phyloP scores from a whole-genome alignment of 2,329 filamentous ascomycete genomes.

The Apiospora saccharicola region DNA sequence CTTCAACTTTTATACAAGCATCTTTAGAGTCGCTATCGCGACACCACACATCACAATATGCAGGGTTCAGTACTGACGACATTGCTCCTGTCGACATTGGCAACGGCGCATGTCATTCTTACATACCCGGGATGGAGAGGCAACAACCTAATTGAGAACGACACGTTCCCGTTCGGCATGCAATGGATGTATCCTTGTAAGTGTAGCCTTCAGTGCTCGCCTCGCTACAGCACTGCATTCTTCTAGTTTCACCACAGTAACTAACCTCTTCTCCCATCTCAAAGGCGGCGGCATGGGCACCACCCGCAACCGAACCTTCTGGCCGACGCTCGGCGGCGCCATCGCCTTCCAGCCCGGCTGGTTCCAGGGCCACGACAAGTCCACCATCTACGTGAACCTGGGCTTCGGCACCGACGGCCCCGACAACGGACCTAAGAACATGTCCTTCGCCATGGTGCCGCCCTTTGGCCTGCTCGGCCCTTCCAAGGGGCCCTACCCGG shows the following conservation, averaged over 20 bases:
- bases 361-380: constrained; percentile 87
- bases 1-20: not conserved
- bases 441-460: constrained; percentile 82
- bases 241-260: not conserved
- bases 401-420: constrained; percentile 74
- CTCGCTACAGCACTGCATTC: not conserved
- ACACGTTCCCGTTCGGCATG: constrained; percentile 85
- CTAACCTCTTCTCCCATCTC: constrained; percentile 30
- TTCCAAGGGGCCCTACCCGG: constrained; percentile 82
- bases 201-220: constrained; percentile 40
- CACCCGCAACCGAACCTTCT: constrained; percentile 86
- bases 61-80: constrained; percentile 53
- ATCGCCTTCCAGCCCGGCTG: constrained; percentile 91
- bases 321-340: constrained; percentile 89
- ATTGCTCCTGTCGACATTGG: constrained; percentile 56
- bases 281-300: constrained; percentile 85
- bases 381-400: constrained; percentile 89
- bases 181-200: constrained; percentile 95
- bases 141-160: constrained; percentile 83
- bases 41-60: constrained; percentile 47
- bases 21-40: constrained; percentile 11
- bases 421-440: constrained; percentile 76
- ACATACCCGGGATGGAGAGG: constrained; percentile 88
- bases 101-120: constrained; percentile 79
- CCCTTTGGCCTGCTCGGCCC: constrained; percentile 87